A percentile compares a stretch with the other conserved stretches of the same genome.
Evolutionary conservation across 139 green algal species (phyloP).

Genomic region (Picochlorum sp.): DNA sequence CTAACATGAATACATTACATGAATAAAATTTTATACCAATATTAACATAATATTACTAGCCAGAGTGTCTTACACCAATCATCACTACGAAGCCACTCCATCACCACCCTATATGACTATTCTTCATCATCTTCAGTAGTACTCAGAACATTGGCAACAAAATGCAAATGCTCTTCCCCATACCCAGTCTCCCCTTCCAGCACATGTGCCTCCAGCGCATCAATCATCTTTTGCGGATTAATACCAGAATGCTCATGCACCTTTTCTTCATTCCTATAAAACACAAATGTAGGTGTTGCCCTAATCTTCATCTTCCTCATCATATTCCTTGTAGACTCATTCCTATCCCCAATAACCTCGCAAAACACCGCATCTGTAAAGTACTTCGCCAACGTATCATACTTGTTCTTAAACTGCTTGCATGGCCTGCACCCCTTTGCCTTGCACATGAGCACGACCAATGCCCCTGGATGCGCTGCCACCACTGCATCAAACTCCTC

Average conservation of each 20-base stretch:
- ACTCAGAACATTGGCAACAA: not conserved
- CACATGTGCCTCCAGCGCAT: conserved; percentile 9
- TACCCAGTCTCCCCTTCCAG: conserved; percentile 5
- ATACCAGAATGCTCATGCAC: conserved; percentile 40
- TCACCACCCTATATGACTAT: no score
- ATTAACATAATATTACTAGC: no score
- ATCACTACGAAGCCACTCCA: no score
- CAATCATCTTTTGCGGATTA: conserved; percentile 45
- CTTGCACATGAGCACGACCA: conserved; percentile 70
- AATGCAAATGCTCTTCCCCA: not conserved
- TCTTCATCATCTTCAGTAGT: no score
- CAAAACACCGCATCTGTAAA: conserved; percentile 38
- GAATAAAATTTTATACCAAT: no score
- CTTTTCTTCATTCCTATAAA: conserved; percentile 41
- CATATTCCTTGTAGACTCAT: conserved; percentile 41
- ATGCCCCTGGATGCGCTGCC: conserved; percentile 22
- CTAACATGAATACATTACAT: no score
- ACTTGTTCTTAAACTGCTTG: conserved; percentile 52
- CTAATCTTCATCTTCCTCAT: conserved; percentile 39
- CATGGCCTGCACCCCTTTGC: conserved; percentile 56
- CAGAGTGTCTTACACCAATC: no score
- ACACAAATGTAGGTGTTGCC: conserved; percentile 59
- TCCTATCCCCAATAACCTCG: conserved; percentile 56
- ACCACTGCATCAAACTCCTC: conserved; percentile 45
- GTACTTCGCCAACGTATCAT: conserved; percentile 22